phyloP scores from a whole-genome alignment of 2,329 filamentous ascomycete genomes.

The Apiospora phragmitis region DNA sequence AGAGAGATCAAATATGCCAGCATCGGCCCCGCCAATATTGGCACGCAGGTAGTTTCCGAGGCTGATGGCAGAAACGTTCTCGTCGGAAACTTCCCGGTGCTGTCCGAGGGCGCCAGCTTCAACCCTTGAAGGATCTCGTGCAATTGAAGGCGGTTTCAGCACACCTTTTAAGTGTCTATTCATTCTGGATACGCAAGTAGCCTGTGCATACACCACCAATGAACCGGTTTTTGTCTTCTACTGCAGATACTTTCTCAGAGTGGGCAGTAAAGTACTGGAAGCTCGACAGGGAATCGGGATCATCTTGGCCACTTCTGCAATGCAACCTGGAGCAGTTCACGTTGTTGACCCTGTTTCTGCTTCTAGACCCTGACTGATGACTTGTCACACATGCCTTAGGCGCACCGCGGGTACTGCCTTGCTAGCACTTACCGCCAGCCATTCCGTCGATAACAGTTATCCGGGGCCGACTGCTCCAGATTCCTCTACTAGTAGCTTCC shows the following conservation, averaged over 20 bases:
- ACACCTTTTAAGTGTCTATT: neutral
- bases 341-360: neutral
- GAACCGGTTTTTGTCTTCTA: neutral
- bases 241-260: neutral
- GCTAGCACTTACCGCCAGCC: neutral
- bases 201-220: neutral
- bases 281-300: neutral
- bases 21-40: neutral
- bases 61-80: neutral
- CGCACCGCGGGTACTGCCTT: neutral
- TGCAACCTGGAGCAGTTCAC: neutral
- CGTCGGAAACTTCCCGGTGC: neutral
- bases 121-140: neutral
- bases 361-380: neutral
- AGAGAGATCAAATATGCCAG: slow-evolving; percentile 5
- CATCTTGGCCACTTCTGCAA: slow-evolving; percentile 4
- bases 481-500: neutral
- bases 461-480: neutral
- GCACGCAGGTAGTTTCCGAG: neutral
- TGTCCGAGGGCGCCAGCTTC: neutral
- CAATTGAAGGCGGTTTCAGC: neutral
- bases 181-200: neutral
- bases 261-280: neutral
- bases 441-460: neutral
- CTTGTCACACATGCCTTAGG: neutral